Conservation (phyloP, 805 yeast species). For the Candida broadrunensis region DNA sequence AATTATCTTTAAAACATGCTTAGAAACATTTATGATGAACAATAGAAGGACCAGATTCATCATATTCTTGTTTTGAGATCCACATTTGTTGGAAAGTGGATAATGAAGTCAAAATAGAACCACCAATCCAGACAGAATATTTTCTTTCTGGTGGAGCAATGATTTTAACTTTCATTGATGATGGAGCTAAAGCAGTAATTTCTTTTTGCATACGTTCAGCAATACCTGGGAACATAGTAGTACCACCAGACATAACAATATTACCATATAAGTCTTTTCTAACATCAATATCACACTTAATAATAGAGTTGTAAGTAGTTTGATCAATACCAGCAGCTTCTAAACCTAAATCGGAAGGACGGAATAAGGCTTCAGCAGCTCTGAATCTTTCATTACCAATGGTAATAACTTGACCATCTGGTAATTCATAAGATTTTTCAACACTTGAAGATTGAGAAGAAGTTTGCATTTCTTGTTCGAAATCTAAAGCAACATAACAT, state of each 20-base stretch:
- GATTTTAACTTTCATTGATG: slow-evolving; percentile 99
- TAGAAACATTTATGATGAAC: slow-evolving; percentile 95
- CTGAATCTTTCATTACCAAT: slow-evolving; percentile 99
- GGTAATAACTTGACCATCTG: slow-evolving; percentile 99
- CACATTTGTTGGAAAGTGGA: slow-evolving; percentile 99
- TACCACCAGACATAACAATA: slow-evolving; percentile 99
- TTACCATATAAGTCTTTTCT: slow-evolving; percentile 98
- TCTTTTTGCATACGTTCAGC: slow-evolving; percentile 99
- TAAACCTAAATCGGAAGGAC: slow-evolving; percentile 84
- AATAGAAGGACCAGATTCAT: slow-evolving; percentile 99
- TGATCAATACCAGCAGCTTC: slow-evolving; percentile 99
- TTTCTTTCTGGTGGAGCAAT: slow-evolving; percentile 99
- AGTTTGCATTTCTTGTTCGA: slow-evolving; percentile 99
- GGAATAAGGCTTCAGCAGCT: slow-evolving; percentile 99
- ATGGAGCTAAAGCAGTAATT: slow-evolving; percentile 98
- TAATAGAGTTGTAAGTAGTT: slow-evolving; percentile 91
- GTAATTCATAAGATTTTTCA: slow-evolving; percentile 98
- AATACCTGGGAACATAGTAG: slow-evolving; percentile 99
- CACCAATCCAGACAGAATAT: slow-evolving; percentile 99
- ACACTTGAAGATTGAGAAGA: slow-evolving; percentile 97
- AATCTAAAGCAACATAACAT: slow-evolving; percentile 98
- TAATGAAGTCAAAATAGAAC: slow-evolving; percentile 97
- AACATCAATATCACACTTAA: slow-evolving; percentile 98
- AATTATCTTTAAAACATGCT: slow-evolving; percentile 16
- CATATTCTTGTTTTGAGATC: slow-evolving; percentile 99